Evolutionary conservation across 148 eudicot genomes (phyloP).

Genomic region (Spergularia marina): DNA sequence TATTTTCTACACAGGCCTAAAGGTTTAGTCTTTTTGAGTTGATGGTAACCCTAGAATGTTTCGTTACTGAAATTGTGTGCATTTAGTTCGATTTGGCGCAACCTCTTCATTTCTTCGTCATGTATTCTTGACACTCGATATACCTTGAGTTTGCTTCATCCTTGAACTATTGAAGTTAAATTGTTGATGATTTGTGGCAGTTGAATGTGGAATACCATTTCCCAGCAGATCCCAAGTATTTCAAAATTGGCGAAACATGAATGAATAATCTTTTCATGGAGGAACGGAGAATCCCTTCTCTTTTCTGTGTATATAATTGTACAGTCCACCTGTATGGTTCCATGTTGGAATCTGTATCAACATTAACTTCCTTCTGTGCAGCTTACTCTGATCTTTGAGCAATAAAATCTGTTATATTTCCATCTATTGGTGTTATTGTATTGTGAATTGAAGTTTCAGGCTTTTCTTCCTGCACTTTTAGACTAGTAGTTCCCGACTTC

Average conservation of each 20-base stretch:
- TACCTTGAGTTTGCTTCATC: background rate
- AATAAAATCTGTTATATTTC: background rate
- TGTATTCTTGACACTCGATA: no score
- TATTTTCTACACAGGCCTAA: background rate
- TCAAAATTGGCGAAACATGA: conserved; percentile 51
- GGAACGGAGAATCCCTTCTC: background rate
- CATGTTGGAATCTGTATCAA: conserved; percentile 7
- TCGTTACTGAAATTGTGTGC: no score
- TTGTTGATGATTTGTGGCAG: conserved; percentile 40
- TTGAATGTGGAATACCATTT: conserved; percentile 70
- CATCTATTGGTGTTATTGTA: background rate
- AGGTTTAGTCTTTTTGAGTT: background rate
- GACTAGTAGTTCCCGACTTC: no score
- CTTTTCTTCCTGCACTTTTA: no score
- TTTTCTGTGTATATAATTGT: conserved; percentile 10
- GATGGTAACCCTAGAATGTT: background rate
- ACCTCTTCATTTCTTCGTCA: no score
- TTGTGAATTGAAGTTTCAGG: no score
- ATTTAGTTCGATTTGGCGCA: no score
- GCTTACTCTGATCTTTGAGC: background rate
- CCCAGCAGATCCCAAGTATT: conserved; percentile 78
- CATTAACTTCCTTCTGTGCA: background rate
- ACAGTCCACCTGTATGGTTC: conserved; percentile 9
- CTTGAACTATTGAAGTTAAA: background rate
- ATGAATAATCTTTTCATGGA: background rate